Evolutionary conservation across 345 rosid genomes (phyloP).

Genomic region (Lepidium sativum): DNA sequence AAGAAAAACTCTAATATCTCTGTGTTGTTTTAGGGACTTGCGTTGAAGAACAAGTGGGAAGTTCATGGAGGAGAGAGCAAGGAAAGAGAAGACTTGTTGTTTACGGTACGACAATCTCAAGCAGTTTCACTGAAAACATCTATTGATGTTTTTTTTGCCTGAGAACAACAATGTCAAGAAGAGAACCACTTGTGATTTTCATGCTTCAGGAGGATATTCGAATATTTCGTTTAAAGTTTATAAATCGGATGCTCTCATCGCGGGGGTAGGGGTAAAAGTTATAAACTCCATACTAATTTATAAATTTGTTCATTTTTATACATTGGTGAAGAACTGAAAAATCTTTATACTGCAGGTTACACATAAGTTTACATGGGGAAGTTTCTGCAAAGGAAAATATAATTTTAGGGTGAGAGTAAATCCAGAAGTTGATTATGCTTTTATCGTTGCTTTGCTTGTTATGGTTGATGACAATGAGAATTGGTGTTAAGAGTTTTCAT

Average conservation of each 20-base stretch:
- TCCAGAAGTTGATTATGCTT: constrained; percentile 79
- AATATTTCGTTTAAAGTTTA: constrained; percentile 56
- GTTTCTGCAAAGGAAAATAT: constrained; percentile 59
- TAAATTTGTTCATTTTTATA: background rate
- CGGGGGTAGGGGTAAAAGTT: constrained; percentile 47
- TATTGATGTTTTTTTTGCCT: constrained; percentile 45
- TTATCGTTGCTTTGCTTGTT: constrained; percentile 55
- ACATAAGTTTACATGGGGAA: constrained; percentile 51
- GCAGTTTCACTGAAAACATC: constrained; percentile 51
- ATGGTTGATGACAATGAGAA: constrained; percentile 51
- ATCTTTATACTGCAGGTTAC: constrained; percentile 32
- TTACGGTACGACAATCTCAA: constrained; percentile 38
- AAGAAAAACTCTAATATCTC: background rate
- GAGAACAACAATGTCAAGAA: constrained; percentile 23
- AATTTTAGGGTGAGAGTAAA: constrained; percentile 44
- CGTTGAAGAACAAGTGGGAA: constrained; percentile 44
- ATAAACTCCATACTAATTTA: background rate
- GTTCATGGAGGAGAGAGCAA: constrained; percentile 50
- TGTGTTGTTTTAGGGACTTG: constrained; percentile 27
- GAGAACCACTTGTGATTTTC: constrained; percentile 35
- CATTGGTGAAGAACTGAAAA: background rate
- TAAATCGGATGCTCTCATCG: constrained; percentile 43
- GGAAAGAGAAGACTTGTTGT: constrained; percentile 28
- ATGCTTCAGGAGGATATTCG: constrained; percentile 38
- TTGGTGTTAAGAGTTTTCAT: background rate